A percentile compares a stretch with the other conserved stretches of the same genome.
Conservation (phyloP, 257 asterid species). For the Solanum chiquidenum region DNA sequence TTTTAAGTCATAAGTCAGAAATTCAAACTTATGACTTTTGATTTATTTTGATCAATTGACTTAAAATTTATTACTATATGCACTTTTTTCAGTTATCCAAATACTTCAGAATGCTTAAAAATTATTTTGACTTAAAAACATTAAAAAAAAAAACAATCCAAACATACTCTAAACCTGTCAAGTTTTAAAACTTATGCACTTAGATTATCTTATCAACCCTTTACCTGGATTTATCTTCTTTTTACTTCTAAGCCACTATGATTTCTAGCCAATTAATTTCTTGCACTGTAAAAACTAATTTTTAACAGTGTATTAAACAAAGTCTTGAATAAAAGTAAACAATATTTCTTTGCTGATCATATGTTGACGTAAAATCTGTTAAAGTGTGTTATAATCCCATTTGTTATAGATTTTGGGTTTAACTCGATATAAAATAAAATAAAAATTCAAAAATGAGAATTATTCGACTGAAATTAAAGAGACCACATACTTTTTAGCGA, state of each 20-base stretch:
- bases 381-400: not conserved
- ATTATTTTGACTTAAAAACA: too few relatives aligned
- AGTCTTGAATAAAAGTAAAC: not conserved
- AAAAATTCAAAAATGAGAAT: not conserved
- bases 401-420: not conserved
- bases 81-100: too few relatives aligned
- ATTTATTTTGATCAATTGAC: too few relatives aligned
- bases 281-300: not conserved
- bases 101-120: not conserved
- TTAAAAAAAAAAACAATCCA: fast-evolving
- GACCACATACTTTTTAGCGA: too few relatives aligned
- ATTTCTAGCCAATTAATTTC: not conserved
- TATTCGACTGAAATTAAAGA: too few relatives aligned
- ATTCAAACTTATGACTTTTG: not conserved
- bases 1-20: too few relatives aligned
- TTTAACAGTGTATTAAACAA: not conserved
- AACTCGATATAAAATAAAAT: too few relatives aligned
- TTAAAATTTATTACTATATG: not conserved
- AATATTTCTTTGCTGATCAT: not conserved
- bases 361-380: not conserved
- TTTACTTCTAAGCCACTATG: not conserved
- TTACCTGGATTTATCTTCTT: not conserved
- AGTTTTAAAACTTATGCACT: not conserved
- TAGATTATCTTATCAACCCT: not conserved
- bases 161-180: not conserved